Percentiles rank a stretch among this genome's conserved stretches.
Evolutionary conservation across 768 basidiomycete genomes (phyloP).

Genomic region (Tricholoma flavovirens): DNA sequence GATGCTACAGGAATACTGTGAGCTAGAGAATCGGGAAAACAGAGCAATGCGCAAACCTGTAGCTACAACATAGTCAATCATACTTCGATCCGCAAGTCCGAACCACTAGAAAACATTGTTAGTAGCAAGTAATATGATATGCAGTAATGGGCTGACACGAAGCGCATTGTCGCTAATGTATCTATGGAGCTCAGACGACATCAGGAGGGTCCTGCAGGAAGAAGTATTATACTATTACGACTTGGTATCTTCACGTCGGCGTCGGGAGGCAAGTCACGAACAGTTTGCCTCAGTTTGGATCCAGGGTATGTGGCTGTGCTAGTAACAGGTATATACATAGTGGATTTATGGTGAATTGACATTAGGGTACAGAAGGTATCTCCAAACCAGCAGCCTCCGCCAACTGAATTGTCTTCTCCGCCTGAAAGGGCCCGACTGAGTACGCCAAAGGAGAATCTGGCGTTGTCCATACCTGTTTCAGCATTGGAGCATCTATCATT

Average conservation of each 20-base stretch:
- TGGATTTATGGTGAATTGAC: too few relatives aligned
- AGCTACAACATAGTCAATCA: slow-evolving; percentile 83
- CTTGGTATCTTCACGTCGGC: not conserved
- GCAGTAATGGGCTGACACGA: slow-evolving; percentile 38
- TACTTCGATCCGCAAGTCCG: slow-evolving; percentile 77
- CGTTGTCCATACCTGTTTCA: slow-evolving; percentile 56
- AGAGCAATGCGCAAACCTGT: slow-evolving; percentile 48
- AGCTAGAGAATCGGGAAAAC: slow-evolving; percentile 6
- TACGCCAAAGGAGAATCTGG: not conserved
- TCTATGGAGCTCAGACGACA: slow-evolving; percentile 60
- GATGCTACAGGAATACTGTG: slow-evolving; percentile 45
- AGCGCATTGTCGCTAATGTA: slow-evolving; percentile 79
- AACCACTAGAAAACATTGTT: slow-evolving; percentile 50
- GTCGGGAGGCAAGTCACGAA: too few relatives aligned
- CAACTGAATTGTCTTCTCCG: slow-evolving; percentile 43
- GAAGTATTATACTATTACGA: not conserved
- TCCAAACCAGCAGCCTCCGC: slow-evolving; percentile 51
- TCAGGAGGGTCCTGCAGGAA: slow-evolving; percentile 17
- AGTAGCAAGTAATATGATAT: not conserved
- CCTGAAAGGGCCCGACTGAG: slow-evolving; percentile 18
- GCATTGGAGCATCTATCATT: slow-evolving; percentile 92
- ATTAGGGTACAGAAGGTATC: slow-evolving; percentile 30
- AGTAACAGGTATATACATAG: too few relatives aligned
- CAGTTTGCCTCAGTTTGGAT: not conserved
- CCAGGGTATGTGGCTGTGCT: not conserved